These are phyloP conservation scores for Apiospora phragmitis DNA, from an alignment of 2,329 filamentous ascomycete genomes.

Conservation along the genomic window DNA sequence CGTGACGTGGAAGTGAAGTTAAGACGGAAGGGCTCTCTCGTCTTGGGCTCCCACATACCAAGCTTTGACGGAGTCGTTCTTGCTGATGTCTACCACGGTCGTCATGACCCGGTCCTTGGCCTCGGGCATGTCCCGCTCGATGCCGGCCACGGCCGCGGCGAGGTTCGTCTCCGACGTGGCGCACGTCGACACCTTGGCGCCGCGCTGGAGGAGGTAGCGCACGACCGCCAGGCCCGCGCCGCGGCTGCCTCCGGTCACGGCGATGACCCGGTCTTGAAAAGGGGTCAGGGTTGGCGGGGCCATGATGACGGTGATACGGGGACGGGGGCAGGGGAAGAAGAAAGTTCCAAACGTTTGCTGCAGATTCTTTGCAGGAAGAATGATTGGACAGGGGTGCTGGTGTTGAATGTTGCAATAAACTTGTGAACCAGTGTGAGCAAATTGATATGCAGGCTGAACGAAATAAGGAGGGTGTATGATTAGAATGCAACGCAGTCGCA, in stretches of 20 bases:
- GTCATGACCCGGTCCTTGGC: slow-evolving; percentile 13
- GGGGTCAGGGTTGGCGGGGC: background rate
- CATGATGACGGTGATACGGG: background rate
- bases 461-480: background rate
- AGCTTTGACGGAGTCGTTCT: slow-evolving; percentile 29
- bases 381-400: background rate
- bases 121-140: slow-evolving; percentile 25
- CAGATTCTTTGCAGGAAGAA: background rate
- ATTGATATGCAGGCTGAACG: background rate
- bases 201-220: slow-evolving; percentile 21
- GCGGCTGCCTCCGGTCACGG: slow-evolving; percentile 1
- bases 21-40: background rate
- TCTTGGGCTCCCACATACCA: slow-evolving; percentile 17
- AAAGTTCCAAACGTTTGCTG: background rate
- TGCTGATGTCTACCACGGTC: slow-evolving; percentile 29
- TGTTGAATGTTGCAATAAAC: background rate
- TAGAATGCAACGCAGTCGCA: background rate
- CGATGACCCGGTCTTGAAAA: background rate
- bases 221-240: slow-evolving; percentile 8
- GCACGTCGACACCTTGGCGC: slow-evolving; percentile 32
- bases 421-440: background rate
- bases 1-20: background rate
- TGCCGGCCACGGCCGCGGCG: slow-evolving; percentile 23
- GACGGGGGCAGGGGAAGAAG: background rate
- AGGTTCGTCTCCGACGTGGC: slow-evolving; percentile 28